Percentiles rank a stretch among this genome's conserved stretches.
Conservation (phyloP, 306 rosid genomes). For the Sicyos baderoa region DNA sequence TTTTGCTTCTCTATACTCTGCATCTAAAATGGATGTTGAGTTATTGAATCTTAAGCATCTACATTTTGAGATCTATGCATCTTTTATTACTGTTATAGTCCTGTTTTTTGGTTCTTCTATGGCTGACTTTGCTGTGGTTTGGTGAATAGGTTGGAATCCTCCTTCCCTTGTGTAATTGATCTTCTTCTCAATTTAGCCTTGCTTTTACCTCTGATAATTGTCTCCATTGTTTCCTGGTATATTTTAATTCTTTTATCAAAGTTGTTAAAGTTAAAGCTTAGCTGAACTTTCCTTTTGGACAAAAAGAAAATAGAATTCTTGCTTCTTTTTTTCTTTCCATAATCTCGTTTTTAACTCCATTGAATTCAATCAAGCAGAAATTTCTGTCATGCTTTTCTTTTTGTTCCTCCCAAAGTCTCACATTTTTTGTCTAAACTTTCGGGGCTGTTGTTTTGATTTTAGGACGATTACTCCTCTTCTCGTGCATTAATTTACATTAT, state of each 20-base stretch:
- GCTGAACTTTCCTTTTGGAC: slow-evolving; percentile 9
- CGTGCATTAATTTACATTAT: slow-evolving; percentile 6
- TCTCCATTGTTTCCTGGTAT: neutral
- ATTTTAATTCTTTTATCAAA: neutral
- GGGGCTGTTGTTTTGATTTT: neutral
- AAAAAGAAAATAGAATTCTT: slow-evolving; percentile 5
- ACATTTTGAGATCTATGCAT: neutral
- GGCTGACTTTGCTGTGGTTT: neutral
- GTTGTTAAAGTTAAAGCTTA: neutral
- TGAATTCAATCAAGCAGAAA: neutral
- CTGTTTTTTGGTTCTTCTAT: slow-evolving; percentile 13
- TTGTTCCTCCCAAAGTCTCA: neutral
- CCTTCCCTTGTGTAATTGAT: neutral
- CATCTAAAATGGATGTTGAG: neutral
- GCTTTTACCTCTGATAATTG: neutral
- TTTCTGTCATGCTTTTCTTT: neutral
- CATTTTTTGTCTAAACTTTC: slow-evolving; percentile 1
- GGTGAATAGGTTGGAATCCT: slow-evolving; percentile 9
- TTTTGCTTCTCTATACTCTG: slow-evolving; percentile 1
- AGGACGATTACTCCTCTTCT: neutral
- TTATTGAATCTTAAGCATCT: neutral
- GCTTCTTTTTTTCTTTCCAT: neutral
- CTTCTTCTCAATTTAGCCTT: slow-evolving; percentile 11
- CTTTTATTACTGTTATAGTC: neutral
- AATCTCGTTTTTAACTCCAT: neutral